Base-by-base conservation (phyloP, 352 stramenopile genomes). In the Phytopythium montanum region DNA sequence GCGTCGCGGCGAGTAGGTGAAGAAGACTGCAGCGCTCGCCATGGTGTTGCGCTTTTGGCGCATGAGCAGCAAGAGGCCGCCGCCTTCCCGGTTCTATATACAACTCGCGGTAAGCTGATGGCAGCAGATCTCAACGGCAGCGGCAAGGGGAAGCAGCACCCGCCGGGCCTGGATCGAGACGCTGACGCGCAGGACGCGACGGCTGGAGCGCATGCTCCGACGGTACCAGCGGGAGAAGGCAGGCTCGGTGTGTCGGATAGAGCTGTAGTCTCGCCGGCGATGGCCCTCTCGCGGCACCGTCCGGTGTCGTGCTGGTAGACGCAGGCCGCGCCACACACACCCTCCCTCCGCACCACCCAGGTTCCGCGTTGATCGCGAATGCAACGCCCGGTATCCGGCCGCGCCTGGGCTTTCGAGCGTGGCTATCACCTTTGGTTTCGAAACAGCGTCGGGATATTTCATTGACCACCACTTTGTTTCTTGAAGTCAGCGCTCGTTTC, bases 221-320 rank as follows among this genome's bases (percentile, higher is more conserved):
- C 88, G 73, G 66, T 94, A 92, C 61, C 64, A 87, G 46, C 62
- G 67, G 5, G 68, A 87, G 36, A 84, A 87, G 41, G n/a, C n/a
- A n/a, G n/a, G 61, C 25, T 21, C 72, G 74, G 41, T 59, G 53
- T 36, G 39, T 59, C 25, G 49, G 52, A 0, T 46, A 54, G 31
- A 29, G 44, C 23, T 42, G 55, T 9, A 61, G 42, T 13, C 23
- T 52, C 21, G 25, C 53, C 5, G 39, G 19, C 8, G 53, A 38
- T n/a, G 70, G 74, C 5, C 81, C 85, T 19, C 41, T 73, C 26
- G 36, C 61, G 9, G 29, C 57, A 26, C 79, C 79, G 25, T 74
- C 75, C 12, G 72, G 71, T 13, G 71, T 90, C 26, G 87, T 95
- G 9, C 23, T 91, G 5, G 87, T 95, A 0, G 85, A 95, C 55